Percentiles rank a stretch among this genome's conserved stretches.
Conservation (phyloP, 2,329 filamentous ascomycete genomes). For the Aspergillus sp. region DNA sequence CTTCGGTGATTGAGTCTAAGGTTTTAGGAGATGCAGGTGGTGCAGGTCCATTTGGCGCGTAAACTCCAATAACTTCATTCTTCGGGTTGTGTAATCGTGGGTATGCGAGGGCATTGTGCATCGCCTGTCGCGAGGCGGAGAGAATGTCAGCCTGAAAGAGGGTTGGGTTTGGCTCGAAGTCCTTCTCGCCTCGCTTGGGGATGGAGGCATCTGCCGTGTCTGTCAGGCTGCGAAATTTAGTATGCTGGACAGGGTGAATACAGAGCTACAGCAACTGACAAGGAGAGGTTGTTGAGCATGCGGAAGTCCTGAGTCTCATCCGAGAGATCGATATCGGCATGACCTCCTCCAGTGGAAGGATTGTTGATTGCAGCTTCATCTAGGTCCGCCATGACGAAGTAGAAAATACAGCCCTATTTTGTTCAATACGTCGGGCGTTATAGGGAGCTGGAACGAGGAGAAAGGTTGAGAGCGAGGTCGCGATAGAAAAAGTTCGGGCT, state of each 20-base stretch:
- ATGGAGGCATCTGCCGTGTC: slow-evolving; percentile 49
- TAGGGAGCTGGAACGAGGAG: not conserved
- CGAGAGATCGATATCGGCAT: slow-evolving; percentile 63
- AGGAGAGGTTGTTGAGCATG: slow-evolving; percentile 61
- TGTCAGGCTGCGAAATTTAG: slow-evolving; percentile 27
- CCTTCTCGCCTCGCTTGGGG: slow-evolving; percentile 91
- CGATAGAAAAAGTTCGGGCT: slow-evolving; percentile 2
- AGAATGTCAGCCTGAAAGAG: slow-evolving; percentile 75
- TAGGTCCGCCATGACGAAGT: slow-evolving; percentile 41
- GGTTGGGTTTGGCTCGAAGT: slow-evolving; percentile 93
- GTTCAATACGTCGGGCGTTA: too few species aligned
- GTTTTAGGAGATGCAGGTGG: slow-evolving; percentile 18
- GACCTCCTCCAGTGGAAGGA: slow-evolving; percentile 29
- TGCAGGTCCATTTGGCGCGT: slow-evolving; percentile 60
- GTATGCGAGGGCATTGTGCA: slow-evolving; percentile 82
- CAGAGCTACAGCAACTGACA: slow-evolving; percentile 31
- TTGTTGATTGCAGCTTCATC: slow-evolving; percentile 44
- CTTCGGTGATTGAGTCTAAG: slow-evolving; percentile 18
- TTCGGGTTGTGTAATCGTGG: slow-evolving; percentile 72
- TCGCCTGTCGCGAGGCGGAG: slow-evolving; percentile 77
- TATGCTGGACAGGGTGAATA: not conserved
- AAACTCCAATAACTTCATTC: slow-evolving; percentile 68
- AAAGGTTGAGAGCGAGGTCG: not conserved
- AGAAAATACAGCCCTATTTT: not conserved
- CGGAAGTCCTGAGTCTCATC: slow-evolving; percentile 88